These are phyloP conservation scores for Amorphotheca resinae DNA, from an alignment of 495 filamentous ascomycete species.

Conservation along the genomic window DNA sequence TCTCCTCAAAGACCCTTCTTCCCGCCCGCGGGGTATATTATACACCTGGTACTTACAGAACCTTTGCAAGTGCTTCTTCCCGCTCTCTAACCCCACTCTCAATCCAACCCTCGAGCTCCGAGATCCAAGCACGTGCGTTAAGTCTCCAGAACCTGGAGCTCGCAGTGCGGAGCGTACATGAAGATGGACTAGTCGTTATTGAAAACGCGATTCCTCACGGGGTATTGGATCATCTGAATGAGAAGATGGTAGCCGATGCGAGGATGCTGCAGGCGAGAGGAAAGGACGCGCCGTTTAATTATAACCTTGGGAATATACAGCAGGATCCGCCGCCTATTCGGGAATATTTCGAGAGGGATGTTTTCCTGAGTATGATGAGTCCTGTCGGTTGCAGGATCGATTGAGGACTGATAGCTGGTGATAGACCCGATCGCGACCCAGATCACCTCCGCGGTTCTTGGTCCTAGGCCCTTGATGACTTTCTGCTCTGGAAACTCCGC, in stretches of 20 bases:
- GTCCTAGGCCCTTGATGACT: conserved; percentile 34
- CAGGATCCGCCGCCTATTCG: conserved; percentile 36
- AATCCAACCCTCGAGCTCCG: too few species aligned
- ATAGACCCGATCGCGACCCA: conserved; percentile 33
- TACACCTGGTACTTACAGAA: too few species aligned
- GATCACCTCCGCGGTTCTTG: conserved; percentile 35
- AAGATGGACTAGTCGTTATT: conserved; percentile 47
- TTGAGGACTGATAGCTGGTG: neutral
- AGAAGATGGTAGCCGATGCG: conserved; percentile 40
- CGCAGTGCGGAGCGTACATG: conserved; percentile 22
- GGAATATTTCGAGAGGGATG: conserved; percentile 28
- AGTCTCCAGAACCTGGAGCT: too few species aligned
- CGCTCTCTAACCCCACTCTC: too few species aligned
- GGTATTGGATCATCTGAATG: conserved; percentile 33
- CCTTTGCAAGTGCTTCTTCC: too few species aligned
- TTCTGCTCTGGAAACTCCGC: conserved; percentile 44
- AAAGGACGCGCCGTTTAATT: conserved; percentile 23
- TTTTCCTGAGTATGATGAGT: conserved; percentile 23
- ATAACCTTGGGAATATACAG: conserved; percentile 31
- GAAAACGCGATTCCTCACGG: conserved; percentile 34
- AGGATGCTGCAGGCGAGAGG: conserved; percentile 27
- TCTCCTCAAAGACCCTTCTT: too few species aligned
- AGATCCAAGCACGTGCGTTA: too few species aligned
- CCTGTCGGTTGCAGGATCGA: neutral
- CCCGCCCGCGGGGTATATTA: too few species aligned